Conservation (phyloP, 2,329 filamentous ascomycete genomes). For the Xylariomycetidae sp. region DNA sequence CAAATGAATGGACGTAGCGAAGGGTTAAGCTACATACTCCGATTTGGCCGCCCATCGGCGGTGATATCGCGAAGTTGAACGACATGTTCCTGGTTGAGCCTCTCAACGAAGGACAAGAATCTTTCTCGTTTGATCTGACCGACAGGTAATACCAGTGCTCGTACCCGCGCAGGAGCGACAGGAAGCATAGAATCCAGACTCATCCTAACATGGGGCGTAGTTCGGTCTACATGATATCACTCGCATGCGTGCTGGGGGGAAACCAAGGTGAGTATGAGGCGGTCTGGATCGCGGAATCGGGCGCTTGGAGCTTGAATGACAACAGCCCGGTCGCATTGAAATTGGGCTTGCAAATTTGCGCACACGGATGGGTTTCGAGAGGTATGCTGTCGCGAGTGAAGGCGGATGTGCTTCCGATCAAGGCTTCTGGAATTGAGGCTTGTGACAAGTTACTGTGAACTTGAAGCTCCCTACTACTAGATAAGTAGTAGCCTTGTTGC, state of each 20-base stretch:
- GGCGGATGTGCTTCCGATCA: no score
- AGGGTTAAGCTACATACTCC: constrained; percentile 76
- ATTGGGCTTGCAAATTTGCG: no score
- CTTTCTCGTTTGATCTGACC: constrained; percentile 79
- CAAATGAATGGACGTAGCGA: neutral
- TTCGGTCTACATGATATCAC: constrained; percentile 19
- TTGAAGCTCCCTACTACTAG: no score
- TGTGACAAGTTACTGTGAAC: no score
- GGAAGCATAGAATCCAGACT: constrained; percentile 84
- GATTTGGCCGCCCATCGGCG: constrained; percentile 76
- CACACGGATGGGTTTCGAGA: no score
- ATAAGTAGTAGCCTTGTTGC: no score
- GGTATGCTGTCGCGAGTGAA: no score
- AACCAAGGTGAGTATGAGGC: no score
- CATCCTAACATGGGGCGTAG: constrained; percentile 58
- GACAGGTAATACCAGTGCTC: constrained; percentile 79
- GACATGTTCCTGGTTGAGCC: constrained; percentile 74
- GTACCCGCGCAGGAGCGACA: constrained; percentile 85
- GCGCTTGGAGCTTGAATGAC: no score
- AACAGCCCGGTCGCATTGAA: no score
- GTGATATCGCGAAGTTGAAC: constrained; percentile 82
- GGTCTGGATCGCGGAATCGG: no score
- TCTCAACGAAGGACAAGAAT: constrained; percentile 73
- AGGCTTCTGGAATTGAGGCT: no score
- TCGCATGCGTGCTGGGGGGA: constrained; percentile 25